A percentile compares a stretch with the other conserved stretches of the same genome.
phyloP scores from a whole-genome alignment of 495 filamentous ascomycete species.

The Apiosordaria backusii region DNA sequence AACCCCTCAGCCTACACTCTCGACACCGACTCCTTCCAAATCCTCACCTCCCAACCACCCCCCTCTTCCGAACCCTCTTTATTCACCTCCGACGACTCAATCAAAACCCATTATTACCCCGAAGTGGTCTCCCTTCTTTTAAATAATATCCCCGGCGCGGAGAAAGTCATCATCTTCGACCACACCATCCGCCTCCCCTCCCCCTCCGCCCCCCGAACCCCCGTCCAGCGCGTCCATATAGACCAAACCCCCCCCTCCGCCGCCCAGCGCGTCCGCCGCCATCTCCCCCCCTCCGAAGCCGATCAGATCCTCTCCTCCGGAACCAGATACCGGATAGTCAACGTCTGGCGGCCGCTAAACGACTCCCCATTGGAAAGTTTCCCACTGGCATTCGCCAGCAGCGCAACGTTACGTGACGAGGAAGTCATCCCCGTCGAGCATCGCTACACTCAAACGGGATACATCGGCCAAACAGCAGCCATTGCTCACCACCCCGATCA shows the following conservation, averaged over 20 bases:
- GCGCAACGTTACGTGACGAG: constrained; percentile 52
- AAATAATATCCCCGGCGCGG: constrained; percentile 55
- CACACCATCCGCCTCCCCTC: constrained; percentile 71
- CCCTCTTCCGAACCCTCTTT: constrained; percentile 46
- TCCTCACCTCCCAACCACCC: constrained; percentile 51
- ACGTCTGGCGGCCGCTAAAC: constrained; percentile 81
- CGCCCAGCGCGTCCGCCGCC: constrained; percentile 59
- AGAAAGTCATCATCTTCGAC: constrained; percentile 75
- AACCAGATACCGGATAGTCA: constrained; percentile 74
- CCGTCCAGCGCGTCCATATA: constrained; percentile 73
- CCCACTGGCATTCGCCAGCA: constrained; percentile 70
- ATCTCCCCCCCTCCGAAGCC: constrained; percentile 54
- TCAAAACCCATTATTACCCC: constrained; percentile 73
- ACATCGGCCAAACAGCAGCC: constrained; percentile 71
- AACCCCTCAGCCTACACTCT: constrained; percentile 62
- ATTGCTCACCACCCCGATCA: constrained; percentile 58
- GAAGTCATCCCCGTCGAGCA: constrained; percentile 73
- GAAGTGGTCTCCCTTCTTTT: constrained; percentile 69
- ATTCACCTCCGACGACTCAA: constrained; percentile 62
- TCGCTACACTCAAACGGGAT: constrained; percentile 61
- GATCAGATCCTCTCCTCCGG: constrained; percentile 45
- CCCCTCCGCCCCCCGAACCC: constrained; percentile 51
- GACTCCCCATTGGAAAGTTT: constrained; percentile 60
- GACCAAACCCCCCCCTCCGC: constrained; percentile 73
- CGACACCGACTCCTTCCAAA: constrained; percentile 69